Conservation (phyloP, 2,329 filamentous ascomycete genomes). For the Claviceps citrina region DNA sequence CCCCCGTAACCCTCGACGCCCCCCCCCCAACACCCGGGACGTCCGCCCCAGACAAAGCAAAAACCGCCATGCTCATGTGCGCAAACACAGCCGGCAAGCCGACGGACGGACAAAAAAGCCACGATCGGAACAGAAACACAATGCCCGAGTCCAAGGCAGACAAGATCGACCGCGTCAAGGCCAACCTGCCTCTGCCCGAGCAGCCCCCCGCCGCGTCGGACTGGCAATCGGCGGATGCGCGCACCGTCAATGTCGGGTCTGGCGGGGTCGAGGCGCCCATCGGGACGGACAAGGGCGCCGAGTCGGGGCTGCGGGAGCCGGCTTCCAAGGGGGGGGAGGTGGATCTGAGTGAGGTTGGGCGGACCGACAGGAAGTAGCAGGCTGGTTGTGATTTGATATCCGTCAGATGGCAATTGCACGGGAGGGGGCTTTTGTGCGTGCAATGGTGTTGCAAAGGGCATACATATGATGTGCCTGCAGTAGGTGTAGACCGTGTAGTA, state of each 20-base stretch:
- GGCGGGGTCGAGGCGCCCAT: slow-evolving; percentile 25
- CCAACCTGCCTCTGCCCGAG: slow-evolving; percentile 67
- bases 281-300: slow-evolving; percentile 32
- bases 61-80: too few relatives aligned
- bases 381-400: too few relatives aligned
- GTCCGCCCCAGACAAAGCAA: too few relatives aligned
- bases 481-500: too few relatives aligned
- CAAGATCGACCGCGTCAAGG: slow-evolving; percentile 50
- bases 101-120: neutral
- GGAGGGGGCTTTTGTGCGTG: too few relatives aligned
- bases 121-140: too few relatives aligned
- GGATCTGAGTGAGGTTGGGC: slow-evolving; percentile 45
- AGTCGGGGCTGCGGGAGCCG: slow-evolving; percentile 40
- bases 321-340: slow-evolving; percentile 42
- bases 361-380: slow-evolving; percentile 16
- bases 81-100: neutral
- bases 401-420: too few relatives aligned
- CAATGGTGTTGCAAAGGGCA: too few relatives aligned
- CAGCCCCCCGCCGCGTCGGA: slow-evolving; percentile 63
- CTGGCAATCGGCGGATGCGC: slow-evolving; percentile 57
- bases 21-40: too few relatives aligned
- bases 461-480: too few relatives aligned
- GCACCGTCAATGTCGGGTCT: slow-evolving; percentile 51
- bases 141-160: slow-evolving; percentile 41
- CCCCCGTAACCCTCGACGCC: too few relatives aligned